Percentiles rank a stretch among this genome's conserved stretches.
phyloP scores from a whole-genome alignment of 495 filamentous ascomycete species.

The Xylaria grammica region DNA sequence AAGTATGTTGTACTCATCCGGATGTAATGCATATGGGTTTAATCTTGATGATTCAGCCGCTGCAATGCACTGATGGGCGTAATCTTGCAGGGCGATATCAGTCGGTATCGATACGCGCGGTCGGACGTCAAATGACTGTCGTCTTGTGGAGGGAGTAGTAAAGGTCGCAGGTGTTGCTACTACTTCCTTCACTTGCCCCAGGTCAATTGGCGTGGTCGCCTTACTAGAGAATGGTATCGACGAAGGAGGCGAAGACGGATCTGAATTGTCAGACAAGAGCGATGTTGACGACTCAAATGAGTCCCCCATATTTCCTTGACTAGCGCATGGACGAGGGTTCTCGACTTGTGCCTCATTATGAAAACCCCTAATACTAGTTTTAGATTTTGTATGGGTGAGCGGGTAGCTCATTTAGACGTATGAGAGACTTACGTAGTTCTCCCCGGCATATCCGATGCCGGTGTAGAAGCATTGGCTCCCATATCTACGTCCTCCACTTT shows the following conservation, averaged over 20 bases:
- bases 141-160: conserved; percentile 21
- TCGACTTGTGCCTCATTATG: conserved; percentile 23
- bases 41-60: conserved; percentile 89
- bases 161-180: neutral
- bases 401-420: conserved; percentile 6
- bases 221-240: conserved; percentile 55
- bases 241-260: conserved; percentile 49
- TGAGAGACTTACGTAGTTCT: conserved; percentile 34
- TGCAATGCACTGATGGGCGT: conserved; percentile 84
- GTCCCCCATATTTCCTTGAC: conserved; percentile 24
- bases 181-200: conserved; percentile 45
- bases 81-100: conserved; percentile 70
- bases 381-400: conserved; percentile 22
- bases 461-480: conserved; percentile 22
- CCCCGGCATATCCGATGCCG: conserved; percentile 23
- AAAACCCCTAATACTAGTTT: conserved; percentile 26
- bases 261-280: conserved; percentile 44
- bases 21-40: conserved; percentile 86
- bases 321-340: conserved; percentile 21
- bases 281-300: conserved; percentile 40
- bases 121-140: conserved; percentile 58
- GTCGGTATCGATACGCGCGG: conserved; percentile 84
- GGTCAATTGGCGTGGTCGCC: conserved; percentile 60
- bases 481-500: conserved; percentile 33
- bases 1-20: conserved; percentile 81